These are phyloP conservation scores for Apiospora arundinis DNA, from an alignment of 2,329 filamentous ascomycete species.

Conservation along the genomic window DNA sequence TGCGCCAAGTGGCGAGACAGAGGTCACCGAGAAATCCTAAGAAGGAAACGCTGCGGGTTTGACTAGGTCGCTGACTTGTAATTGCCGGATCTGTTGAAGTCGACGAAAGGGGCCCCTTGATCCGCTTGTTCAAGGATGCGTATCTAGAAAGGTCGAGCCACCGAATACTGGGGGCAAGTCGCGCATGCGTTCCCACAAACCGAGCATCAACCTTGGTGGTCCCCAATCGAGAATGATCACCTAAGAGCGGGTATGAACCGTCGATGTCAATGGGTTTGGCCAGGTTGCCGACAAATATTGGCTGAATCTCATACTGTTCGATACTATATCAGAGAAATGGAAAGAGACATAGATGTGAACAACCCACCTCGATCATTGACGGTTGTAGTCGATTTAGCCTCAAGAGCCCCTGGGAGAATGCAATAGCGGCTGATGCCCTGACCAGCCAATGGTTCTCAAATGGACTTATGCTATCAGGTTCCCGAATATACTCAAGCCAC, in stretches of 20 bases:
- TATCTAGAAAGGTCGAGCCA: conserved; percentile 32
- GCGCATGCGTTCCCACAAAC: conserved; percentile 39
- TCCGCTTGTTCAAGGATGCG: conserved; percentile 20
- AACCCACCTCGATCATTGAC: conserved; percentile 39
- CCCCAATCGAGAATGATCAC: conserved; percentile 39
- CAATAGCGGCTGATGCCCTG: neutral
- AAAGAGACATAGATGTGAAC: neutral
- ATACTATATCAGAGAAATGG: neutral
- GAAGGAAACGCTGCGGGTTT: neutral
- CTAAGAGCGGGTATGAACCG: conserved; percentile 35
- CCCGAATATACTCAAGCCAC: conserved; percentile 37
- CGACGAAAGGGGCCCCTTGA: neutral
- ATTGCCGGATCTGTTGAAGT: neutral
- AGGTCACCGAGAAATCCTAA: conserved; percentile 3
- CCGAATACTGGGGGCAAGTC: conserved; percentile 35
- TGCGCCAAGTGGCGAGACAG: conserved; percentile 30
- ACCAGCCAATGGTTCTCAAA: neutral
- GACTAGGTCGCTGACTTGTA: neutral
- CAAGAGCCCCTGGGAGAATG: conserved; percentile 33
- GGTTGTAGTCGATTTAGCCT: conserved; percentile 33
- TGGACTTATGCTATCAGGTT: conserved; percentile 23
- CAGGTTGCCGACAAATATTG: neutral
- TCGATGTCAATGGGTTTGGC: conserved; percentile 31
- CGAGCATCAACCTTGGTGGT: conserved; percentile 37
- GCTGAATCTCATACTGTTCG: neutral